Percentiles rank a stretch among this genome's conserved stretches.
Evolutionary conservation across 2,329 filamentous ascomycete species (phyloP).

Genomic region (Aureobasidium sp.): DNA sequence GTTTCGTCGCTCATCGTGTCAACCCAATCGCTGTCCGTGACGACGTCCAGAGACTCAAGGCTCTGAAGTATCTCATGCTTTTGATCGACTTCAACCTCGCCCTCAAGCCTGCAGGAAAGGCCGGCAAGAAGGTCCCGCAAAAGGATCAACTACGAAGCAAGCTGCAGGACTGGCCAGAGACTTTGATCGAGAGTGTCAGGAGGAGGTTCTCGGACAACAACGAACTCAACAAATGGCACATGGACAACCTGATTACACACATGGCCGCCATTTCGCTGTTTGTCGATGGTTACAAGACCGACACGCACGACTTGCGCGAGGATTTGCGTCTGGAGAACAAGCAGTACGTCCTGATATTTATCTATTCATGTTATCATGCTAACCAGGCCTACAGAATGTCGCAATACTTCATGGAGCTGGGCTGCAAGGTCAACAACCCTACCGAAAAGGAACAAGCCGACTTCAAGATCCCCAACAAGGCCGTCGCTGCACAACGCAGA

Average conservation of each 20-base stretch:
- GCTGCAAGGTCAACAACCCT: conserved; percentile 49
- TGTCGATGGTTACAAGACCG: conserved; percentile 64
- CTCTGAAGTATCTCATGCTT: conserved; percentile 39
- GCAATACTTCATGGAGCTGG: conserved; percentile 68
- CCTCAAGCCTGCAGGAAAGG: conserved; percentile 25
- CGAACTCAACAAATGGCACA: conserved; percentile 61
- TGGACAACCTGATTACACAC: conserved; percentile 64
- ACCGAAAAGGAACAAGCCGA: conserved; percentile 41
- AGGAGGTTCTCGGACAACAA: conserved; percentile 58
- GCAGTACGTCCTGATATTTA: conserved; percentile 32
- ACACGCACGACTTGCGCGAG: conserved; percentile 59
- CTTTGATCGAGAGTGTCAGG: conserved; percentile 57
- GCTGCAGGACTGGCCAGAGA: conserved; percentile 47
- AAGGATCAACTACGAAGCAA: conserved; percentile 53
- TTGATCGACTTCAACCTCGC: conserved; percentile 40
- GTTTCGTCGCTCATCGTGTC: conserved; percentile 58
- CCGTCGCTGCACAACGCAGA: conserved; percentile 49
- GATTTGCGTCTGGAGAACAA: conserved; percentile 65
- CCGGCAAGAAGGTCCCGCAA: conserved; percentile 45
- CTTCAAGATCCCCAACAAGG: conserved; percentile 49
- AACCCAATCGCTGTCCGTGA: conserved; percentile 47
- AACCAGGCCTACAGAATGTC: conserved; percentile 37
- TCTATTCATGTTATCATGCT: neutral
- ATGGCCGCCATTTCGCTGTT: conserved; percentile 62
- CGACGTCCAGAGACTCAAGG: conserved; percentile 39